These are phyloP conservation scores for Arthroderma sp. DNA, from an alignment of 2,329 filamentous ascomycete genomes.

Conservation along the genomic window DNA sequence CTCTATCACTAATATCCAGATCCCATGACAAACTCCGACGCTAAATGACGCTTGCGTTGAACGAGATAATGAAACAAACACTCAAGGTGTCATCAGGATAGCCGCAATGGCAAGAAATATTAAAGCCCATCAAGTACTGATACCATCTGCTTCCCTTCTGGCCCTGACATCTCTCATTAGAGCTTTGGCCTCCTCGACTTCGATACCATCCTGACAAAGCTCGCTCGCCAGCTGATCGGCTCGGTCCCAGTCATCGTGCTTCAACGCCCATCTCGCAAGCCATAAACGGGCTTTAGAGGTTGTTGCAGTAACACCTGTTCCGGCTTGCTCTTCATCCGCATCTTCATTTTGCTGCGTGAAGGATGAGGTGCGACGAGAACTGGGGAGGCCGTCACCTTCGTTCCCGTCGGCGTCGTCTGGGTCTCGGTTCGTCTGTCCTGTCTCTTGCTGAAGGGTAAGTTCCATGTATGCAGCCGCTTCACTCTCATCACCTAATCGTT, in stretches of 20 bases:
- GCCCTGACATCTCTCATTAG: conserved; percentile 76
- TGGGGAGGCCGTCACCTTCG: conserved; percentile 40
- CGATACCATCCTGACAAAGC: conserved; percentile 86
- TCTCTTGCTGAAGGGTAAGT: conserved; percentile 82
- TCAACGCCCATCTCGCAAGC: conserved; percentile 74
- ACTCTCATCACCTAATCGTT: conserved; percentile 60
- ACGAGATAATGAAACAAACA: too few relatives aligned
- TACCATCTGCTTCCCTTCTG: conserved; percentile 44
- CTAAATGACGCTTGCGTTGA: too few relatives aligned
- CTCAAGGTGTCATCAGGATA: too few relatives aligned
- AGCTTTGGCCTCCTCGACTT: conserved; percentile 94
- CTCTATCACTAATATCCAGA: too few relatives aligned
- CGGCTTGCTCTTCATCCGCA: conserved; percentile 28
- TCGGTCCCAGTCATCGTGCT: conserved; percentile 57
- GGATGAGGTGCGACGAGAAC: conserved; percentile 17
- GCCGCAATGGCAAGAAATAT: too few relatives aligned
- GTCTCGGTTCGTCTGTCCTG: conserved; percentile 43
- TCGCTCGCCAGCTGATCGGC: conserved; percentile 76
- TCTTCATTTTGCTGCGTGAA: conserved; percentile 20
- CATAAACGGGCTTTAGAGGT: conserved; percentile 89
- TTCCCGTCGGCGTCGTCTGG: conserved; percentile 23
- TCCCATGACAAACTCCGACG: too few relatives aligned
- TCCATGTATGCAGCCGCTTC: conserved; percentile 94
- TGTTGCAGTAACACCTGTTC: conserved; percentile 77
- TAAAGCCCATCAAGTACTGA: neutral